Base-by-base conservation (phyloP, 2,329 filamentous ascomycete species). In the Cladosporium sphaerospermum region DNA sequence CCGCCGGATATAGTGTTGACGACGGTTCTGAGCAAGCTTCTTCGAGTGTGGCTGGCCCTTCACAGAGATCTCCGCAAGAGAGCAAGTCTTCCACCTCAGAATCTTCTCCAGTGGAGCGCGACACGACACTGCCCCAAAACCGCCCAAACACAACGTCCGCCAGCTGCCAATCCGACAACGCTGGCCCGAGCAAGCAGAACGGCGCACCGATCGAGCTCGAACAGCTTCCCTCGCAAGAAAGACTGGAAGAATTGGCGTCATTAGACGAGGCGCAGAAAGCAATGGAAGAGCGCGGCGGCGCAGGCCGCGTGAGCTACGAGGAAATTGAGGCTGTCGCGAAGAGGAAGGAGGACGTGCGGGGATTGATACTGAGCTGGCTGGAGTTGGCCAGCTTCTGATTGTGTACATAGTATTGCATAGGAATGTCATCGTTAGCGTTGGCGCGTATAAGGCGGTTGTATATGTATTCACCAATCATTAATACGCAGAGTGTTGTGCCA, bases 291-390 rank as follows among this genome's bases (percentile, higher is more conserved):
- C 78, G 89, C 23, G 89, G 87, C n/a, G 91, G 90, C 1, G 87
- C 84, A 5, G 92, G 89, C 1, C 82, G 84, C 64, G 74, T 97
- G 45, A 87, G 73, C 64, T 91, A 85, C 59, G 77, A 80, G 1
- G 93, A 97, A 69, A 95, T 97, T 69, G 84, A 88, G 62, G 74
- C 75, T 37, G 84, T 85, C 46, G 89, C 93, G 4, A 53, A 57
- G 73, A 81, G 83, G 61, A 76, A 77, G n/a, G 78, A 83, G 43
- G 81, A 82, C 19, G 72, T 85, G 50, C 76, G 91, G 56, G 87
- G 88, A 60, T 92, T 96, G 69, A 76, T 96, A 44, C 88, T 88
- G 55, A 88, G 83, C 62, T 97, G 92, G 92, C 88, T 96, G 69
- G 91, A 96, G 58, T 77, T 82, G 77, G 80, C 80, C n/a, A 43